phyloP scores from a whole-genome alignment of 345 rosid genomes.

The Populus nigra region DNA sequence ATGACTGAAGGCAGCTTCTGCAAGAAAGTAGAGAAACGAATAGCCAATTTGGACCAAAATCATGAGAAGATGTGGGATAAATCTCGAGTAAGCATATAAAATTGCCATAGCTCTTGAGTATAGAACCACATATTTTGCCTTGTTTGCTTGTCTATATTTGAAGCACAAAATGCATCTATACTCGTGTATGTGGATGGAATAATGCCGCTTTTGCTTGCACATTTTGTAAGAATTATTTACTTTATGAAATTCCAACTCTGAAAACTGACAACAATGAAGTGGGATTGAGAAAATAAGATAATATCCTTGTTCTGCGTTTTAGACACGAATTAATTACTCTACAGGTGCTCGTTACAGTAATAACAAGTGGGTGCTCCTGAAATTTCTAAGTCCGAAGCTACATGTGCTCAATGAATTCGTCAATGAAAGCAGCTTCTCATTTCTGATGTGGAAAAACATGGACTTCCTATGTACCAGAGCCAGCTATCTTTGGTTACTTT shows the following conservation, averaged over 20 bases:
- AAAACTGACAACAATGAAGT: background rate
- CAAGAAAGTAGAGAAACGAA: slow-evolving; percentile 21
- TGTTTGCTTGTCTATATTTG: background rate
- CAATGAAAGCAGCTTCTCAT: background rate
- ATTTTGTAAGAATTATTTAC: slow-evolving; percentile 10
- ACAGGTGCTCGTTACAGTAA: background rate
- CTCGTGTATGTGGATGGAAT: background rate
- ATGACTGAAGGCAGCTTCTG: slow-evolving; percentile 30
- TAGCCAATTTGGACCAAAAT: slow-evolving; percentile 16
- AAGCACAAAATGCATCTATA: slow-evolving; percentile 3
- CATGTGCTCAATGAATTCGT: background rate
- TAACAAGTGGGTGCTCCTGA: background rate
- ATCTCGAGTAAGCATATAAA: slow-evolving; percentile 7
- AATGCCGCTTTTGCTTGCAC: slow-evolving; percentile 1
- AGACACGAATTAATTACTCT: background rate
- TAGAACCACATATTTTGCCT: background rate
- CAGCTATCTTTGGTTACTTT: background rate
- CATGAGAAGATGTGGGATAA: slow-evolving; percentile 25
- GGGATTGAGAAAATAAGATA: background rate
- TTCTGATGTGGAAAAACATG: background rate
- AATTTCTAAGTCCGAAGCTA: background rate
- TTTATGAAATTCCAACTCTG: slow-evolving; percentile 9
- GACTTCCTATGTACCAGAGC: background rate
- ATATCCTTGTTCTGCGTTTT: background rate
- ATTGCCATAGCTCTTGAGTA: slow-evolving; percentile 2